These are phyloP conservation scores for Pterocarpus santalinus DNA, from an alignment of 306 rosid species.

Conservation along the genomic window DNA sequence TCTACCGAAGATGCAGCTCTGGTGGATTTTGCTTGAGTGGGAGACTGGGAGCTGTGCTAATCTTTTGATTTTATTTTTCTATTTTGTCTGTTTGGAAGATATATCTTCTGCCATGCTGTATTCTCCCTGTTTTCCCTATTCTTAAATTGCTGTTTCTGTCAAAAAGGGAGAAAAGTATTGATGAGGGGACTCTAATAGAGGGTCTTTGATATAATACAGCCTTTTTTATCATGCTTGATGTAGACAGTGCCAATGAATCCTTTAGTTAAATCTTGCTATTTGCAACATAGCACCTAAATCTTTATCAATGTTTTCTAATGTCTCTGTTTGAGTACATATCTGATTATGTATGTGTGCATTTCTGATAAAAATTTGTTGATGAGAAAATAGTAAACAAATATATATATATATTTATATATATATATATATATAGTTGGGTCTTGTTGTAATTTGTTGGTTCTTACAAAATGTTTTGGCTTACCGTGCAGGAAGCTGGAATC, in stretches of 20 bases:
- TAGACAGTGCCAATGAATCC: background rate
- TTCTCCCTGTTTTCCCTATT: no score
- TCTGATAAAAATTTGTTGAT: background rate
- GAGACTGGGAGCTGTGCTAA: no score
- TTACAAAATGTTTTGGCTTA: slow-evolving; percentile 37
- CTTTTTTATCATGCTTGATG: background rate
- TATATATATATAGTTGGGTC: no score
- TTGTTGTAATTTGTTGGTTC: slow-evolving; percentile 36
- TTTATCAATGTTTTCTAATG: background rate
- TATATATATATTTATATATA: no score
- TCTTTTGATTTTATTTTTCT: no score
- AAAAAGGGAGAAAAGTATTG: background rate
- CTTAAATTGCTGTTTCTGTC: no score
- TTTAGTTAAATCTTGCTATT: background rate
- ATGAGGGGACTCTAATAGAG: background rate
- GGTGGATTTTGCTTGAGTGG: no score
- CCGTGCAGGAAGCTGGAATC: slow-evolving; percentile 85
- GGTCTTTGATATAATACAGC: background rate
- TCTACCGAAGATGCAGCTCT: no score
- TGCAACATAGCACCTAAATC: slow-evolving; percentile 14
- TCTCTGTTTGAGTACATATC: background rate
- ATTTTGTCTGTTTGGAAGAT: background rate
- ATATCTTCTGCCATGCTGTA: no score
- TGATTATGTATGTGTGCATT: background rate
- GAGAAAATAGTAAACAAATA: slow-evolving; percentile 13